Base-by-base conservation (phyloP, 225 moss, liverwort and hornwort species). In the Physcomitrellopsis africana region DNA sequence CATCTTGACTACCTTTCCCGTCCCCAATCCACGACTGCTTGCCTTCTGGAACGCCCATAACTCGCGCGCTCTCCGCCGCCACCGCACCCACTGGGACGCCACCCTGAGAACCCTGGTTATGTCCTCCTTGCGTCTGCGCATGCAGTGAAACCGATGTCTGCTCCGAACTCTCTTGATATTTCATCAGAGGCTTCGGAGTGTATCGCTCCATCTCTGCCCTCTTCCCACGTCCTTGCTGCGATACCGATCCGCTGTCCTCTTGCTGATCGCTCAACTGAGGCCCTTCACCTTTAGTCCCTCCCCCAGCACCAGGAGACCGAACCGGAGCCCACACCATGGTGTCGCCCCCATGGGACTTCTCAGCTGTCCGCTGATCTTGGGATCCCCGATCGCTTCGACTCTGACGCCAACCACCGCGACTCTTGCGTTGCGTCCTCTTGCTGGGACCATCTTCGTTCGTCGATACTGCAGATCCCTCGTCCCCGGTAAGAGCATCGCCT, bases 321-420 rank as follows among this genome's bases (percentile, higher is more conserved):
- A 99, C 99, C 43, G 93, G 97, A 53, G 94, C 93, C 99, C 99
- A 99, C 65, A 95, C 90, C 99, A 89, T 90, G 54, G 92, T 87
- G 45, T 99, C 99, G 3, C 73, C 75, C 7, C 44, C 82, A 42
- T 92, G 99, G 2, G 93, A 79, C 80, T 95, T 99, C 51, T 99
- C 95, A 11, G 76, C 87, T 9, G 89, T 57, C 51, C 99, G 84
- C 42, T 89, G 90, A 75, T 99, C 99, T 82, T 89, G 83, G 11
- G 87, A 90, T n/a, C 86, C 91, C 26, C 86, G 86, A 43, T 92
- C 93, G 54, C 86, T 74, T 5, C 89, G 20, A 62, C 78, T 22
- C 81, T 23, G 26, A 18, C 92, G 93, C 73, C 82, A 89, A 7
- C 80, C 73, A 19, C 83, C 42, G 68, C 90, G 93, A 78, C 80